Conservation (phyloP, 495 filamentous ascomycete genomes). For the Saxophila tyrrhenica region DNA sequence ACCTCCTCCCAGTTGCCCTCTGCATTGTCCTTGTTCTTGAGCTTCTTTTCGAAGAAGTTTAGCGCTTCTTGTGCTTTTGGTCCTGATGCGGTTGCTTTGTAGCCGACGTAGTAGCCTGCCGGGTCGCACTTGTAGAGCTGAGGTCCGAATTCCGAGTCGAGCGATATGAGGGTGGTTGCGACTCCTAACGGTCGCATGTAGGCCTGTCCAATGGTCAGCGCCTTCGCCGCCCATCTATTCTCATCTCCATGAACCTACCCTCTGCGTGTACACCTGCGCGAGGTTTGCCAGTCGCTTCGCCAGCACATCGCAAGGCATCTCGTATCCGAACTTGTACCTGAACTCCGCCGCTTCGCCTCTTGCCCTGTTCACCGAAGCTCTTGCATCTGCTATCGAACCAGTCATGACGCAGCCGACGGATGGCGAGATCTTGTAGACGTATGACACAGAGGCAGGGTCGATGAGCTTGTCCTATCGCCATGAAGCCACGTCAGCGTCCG, state of each 20-base stretch:
- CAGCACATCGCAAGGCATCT: constrained; percentile 96
- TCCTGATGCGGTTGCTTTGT: constrained; percentile 93
- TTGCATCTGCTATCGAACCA: constrained; percentile 92
- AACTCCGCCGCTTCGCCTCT: constrained; percentile 95
- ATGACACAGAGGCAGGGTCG: constrained; percentile 90
- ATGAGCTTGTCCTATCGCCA: constrained; percentile 82
- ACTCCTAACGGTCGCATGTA: constrained; percentile 98
- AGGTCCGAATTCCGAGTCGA: constrained; percentile 87
- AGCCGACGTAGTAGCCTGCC: constrained; percentile 92
- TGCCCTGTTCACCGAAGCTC: constrained; percentile 82
- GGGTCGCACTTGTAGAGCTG: constrained; percentile 98
- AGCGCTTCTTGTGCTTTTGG: constrained; percentile 97
- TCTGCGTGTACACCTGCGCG: constrained; percentile 96
- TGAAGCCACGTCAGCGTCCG: background rate
- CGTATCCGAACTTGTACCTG: constrained; percentile 95
- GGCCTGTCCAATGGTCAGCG: constrained; percentile 46
- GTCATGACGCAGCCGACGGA: constrained; percentile 98
- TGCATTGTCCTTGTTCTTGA: constrained; percentile 97
- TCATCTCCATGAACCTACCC: constrained; percentile 43
- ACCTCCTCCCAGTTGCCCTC: constrained; percentile 94
- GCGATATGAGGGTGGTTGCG: constrained; percentile 83
- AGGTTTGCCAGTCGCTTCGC: constrained; percentile 97
- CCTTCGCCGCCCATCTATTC: background rate
- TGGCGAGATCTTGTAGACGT: constrained; percentile 92
- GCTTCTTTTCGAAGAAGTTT: constrained; percentile 96